Conservation (phyloP, 352 stramenopile species). For the Achlya hypogyna region DNA sequence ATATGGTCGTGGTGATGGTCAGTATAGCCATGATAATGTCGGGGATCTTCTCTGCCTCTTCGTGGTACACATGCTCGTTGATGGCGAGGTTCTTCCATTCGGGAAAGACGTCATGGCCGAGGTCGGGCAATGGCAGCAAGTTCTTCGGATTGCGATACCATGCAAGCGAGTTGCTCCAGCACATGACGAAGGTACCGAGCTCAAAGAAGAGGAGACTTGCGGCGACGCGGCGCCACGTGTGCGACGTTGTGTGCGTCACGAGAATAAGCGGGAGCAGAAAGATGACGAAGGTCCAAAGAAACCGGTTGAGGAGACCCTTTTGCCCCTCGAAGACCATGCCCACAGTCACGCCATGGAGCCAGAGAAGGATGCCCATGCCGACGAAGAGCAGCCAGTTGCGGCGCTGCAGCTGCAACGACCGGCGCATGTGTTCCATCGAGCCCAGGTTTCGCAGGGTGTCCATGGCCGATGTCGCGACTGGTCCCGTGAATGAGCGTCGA, state of each 20-base stretch:
- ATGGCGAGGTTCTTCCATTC: constrained; percentile 16
- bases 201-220: constrained; percentile 20
- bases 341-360: constrained; percentile 17
- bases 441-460: constrained; percentile 6
- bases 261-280: constrained; percentile 15
- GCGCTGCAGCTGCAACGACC: not conserved
- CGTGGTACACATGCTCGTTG: constrained; percentile 15
- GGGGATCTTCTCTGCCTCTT: constrained; percentile 18
- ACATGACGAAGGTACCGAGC: constrained; percentile 18
- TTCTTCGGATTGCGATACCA: constrained; percentile 21
- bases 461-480: not conserved
- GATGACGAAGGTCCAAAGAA: constrained; percentile 20
- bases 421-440: constrained; percentile 8
- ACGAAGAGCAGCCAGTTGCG: constrained; percentile 6
- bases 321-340: constrained; percentile 19
- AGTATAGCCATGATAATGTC: constrained; percentile 15
- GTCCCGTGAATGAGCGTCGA: not conserved
- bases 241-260: constrained; percentile 16
- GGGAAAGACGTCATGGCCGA: constrained; percentile 18
- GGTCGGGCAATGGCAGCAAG: constrained; percentile 11
- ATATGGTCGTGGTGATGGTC: constrained; percentile 6
- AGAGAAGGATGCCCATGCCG: constrained; percentile 9
- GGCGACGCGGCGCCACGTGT: constrained; percentile 15
- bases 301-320: constrained; percentile 19
- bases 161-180: constrained; percentile 19